Base-by-base conservation (phyloP, 139 green algal genomes). In the Picochlorum sp. region DNA sequence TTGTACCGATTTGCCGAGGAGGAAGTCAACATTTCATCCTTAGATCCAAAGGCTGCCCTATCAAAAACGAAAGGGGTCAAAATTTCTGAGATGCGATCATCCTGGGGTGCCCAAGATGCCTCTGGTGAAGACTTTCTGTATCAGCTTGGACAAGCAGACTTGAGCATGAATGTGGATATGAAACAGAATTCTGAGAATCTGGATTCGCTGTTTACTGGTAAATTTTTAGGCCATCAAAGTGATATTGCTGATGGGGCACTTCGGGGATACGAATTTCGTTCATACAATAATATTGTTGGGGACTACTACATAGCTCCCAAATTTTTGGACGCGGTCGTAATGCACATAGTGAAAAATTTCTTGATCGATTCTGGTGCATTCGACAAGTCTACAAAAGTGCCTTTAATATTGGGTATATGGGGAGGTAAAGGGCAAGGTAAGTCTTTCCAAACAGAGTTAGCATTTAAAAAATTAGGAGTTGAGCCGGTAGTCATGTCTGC, bases 341-440 rank as follows among this genome's bases (percentile, higher is more conserved):
- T 94, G 55, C 86, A 94, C 71, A 85, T 94, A 32, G 76, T 64
- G 4, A 96, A 96, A 73, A 96, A 94, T 75, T 93, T 81, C 60
- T 40, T 94, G 45, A 33, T 51, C 22, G 81, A 90, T 33, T 25
- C 71, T 30, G 83, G 75, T 5, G 52, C 39, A 5, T 70, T 89
- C 39, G 59, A 73, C 31, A 6, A 20, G 1, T 7, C 50, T 16
- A 68, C 47, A 10, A 45, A 50, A 20, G 61, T 79, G 49, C 76
- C 68, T 9, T 56, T 71, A 2, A 66, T 77, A 6, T 44, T 84
- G 57, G 73, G 74, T 26, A 82, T 85, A 32, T 85, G 74, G 74
- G 77, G 77, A 5, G 64, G 61, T 37, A 83, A 75, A 50, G 68
- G 68, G 16, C 68, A 75, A 45, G 68, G 68, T 37, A 75, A 75